Percentiles rank a stretch among this genome's conserved stretches.
Conservation (phyloP, 2,329 filamentous ascomycete species). For the Ophiocordyceps sinensis region DNA sequence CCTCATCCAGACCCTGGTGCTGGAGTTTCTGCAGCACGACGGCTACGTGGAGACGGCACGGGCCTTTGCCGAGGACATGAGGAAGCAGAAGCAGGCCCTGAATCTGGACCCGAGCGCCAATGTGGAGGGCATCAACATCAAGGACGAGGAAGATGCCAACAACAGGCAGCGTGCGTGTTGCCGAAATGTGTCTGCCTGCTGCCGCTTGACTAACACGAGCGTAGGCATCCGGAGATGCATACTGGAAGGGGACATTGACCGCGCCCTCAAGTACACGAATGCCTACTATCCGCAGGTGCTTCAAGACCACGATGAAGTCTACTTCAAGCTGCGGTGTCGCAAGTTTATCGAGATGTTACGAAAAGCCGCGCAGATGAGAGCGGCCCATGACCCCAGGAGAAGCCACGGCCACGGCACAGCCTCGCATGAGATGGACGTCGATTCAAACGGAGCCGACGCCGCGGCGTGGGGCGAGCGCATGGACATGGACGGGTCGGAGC, state of each 20-base stretch:
- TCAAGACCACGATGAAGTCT: conserved; percentile 64
- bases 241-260: conserved; percentile 83
- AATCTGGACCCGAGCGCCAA: conserved; percentile 37
- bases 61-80: conserved; percentile 74
- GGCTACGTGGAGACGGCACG: conserved; percentile 88
- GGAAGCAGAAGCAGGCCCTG: conserved; percentile 56
- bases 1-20: conserved; percentile 64
- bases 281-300: conserved; percentile 70
- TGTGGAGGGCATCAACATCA: conserved; percentile 48
- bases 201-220: conserved; percentile 5
- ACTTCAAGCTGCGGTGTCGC: conserved; percentile 76
- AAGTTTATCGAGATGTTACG: conserved; percentile 95
- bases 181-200: neutral
- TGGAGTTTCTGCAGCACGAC: conserved; percentile 87
- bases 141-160: conserved; percentile 74
- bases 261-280: conserved; percentile 68
- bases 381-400: conserved; percentile 28
- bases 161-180: conserved; percentile 63
- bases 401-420: conserved; percentile 25
- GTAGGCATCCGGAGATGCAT: conserved; percentile 76
- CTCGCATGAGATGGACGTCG: conserved; percentile 41
- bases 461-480: conserved; percentile 30
- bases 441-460: conserved; percentile 30
- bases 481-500: conserved; percentile 35
- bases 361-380: conserved; percentile 50